Base-by-base conservation (phyloP, 1,284 basidiomycete species). In the Fomitopsis pinicola region DNA sequence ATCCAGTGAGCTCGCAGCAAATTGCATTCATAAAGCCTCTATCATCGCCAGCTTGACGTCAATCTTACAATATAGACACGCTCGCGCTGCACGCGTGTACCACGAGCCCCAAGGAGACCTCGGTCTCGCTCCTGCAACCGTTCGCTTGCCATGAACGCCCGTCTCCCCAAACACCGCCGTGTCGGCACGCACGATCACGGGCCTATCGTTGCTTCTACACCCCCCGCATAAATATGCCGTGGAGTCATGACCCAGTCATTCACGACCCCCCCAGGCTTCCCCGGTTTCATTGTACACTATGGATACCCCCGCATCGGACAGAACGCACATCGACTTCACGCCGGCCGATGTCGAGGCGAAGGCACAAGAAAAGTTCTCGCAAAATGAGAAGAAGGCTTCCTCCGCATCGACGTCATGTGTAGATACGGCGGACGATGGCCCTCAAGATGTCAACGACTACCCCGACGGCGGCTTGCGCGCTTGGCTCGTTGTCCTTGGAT, bases 291-390 rank as follows among this genome's bases (percentile, higher is more conserved):
- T 42, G 28, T 59, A 17, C 22, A 30, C 60, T 45, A 69, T 69
- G 68, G 68, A 69, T 36, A 67, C 66, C 33, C 68, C 68, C 15
- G 52, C 59, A 59, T 67, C 66, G 17, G 68, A 67, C 40, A 67
- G 62, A 46, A 69, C 66, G 46, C 63, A 64, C 28, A 63, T 69
- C 54, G 68, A 65, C 42, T 55, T 62, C 56, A 56, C 55, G 50
- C 60, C 60, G 17, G 62, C 59, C 28, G 61, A 64, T 19, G 19
- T 58, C 17, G 56, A 67, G 62, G 63, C 35, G 62, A 62, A 45
- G 57, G 48, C 62, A 63, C 62, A 57, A 59, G 63, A 50, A 56
- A 62, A 59, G 22, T 59, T 59, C n/a, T 61, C 62, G 28, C 33
- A 36, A 33, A 50, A 50, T 12, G 48, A 50, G 57, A 44, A 48